Conservation (phyloP, 495 filamentous ascomycete genomes). For the Penicillium daleae region DNA sequence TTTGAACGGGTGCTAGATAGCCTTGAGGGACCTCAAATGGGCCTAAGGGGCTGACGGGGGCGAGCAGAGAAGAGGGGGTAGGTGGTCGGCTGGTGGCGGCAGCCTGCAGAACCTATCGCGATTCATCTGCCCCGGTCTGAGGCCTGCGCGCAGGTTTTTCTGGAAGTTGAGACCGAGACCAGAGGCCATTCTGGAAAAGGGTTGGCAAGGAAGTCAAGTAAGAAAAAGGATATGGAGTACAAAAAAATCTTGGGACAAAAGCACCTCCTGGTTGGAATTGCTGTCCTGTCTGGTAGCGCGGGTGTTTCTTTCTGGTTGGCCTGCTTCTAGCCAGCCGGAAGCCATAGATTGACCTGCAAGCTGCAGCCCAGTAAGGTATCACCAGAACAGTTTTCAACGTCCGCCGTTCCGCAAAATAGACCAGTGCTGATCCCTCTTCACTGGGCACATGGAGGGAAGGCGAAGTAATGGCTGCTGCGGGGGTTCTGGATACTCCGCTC, state of each 20-base stretch:
- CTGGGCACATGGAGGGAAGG: not conserved
- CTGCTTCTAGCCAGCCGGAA: slow-evolving; percentile 26
- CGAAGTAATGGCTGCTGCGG: not conserved
- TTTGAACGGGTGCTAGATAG: not conserved
- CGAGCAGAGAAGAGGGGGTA: not conserved
- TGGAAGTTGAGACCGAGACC: slow-evolving; percentile 18
- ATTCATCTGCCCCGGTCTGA: slow-evolving; percentile 7
- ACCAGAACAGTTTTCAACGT: slow-evolving; percentile 23
- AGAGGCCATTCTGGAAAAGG: not conserved
- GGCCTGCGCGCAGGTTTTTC: slow-evolving; percentile 9
- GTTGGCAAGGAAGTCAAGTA: not conserved
- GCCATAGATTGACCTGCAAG: slow-evolving; percentile 16
- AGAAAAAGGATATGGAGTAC: slow-evolving; percentile 2
- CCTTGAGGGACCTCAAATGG: slow-evolving; percentile 7
- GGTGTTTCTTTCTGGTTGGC: slow-evolving; percentile 11
- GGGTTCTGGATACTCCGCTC: not conserved
- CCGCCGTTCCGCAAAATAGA: slow-evolving; percentile 13
- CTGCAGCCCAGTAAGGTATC: slow-evolving; percentile 26
- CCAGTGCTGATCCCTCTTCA: slow-evolving; percentile 6
- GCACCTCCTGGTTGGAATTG: slow-evolving; percentile 6
- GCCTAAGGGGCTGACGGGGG: not conserved
- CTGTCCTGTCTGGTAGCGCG: slow-evolving; percentile 10
- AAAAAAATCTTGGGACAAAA: not conserved
- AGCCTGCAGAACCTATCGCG: slow-evolving; percentile 20
- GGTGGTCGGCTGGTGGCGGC: slow-evolving; percentile 15